These are phyloP conservation scores for Eremothecium sinecaudum DNA, from an alignment of 1,139 yeast genomes.

Conservation along the genomic window DNA sequence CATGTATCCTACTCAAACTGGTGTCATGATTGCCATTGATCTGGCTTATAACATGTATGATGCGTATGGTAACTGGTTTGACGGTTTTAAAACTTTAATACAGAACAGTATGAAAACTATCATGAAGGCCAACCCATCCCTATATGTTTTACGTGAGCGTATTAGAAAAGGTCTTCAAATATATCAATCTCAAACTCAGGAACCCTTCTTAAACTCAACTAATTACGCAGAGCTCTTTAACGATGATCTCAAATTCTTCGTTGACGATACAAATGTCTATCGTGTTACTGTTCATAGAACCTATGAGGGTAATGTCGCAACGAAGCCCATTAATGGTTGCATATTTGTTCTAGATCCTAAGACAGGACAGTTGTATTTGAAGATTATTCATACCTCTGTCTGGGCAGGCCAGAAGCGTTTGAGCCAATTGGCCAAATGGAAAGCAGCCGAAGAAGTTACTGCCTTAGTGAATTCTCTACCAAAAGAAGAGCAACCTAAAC, in stretches of 20 bases:
- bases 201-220: conserved; percentile 78
- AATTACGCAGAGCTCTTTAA: conserved; percentile 87
- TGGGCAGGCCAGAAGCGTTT: conserved; percentile 97
- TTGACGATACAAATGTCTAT: conserved; percentile 90
- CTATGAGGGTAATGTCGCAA: conserved; percentile 84
- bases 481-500: conserved; percentile 89
- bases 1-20: conserved; percentile 89
- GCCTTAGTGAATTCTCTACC: conserved; percentile 85
- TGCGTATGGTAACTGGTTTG: conserved; percentile 96
- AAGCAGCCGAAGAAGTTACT: conserved; percentile 95
- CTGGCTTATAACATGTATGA: conserved; percentile 93
- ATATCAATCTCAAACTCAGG: conserved; percentile 89
- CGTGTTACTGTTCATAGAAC: conserved; percentile 91
- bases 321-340: conserved; percentile 91
- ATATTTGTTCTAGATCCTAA: conserved; percentile 83
- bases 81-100: conserved; percentile 81
- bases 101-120: conserved; percentile 90
- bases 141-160: conserved; percentile 85
- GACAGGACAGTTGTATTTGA: conserved; percentile 75
- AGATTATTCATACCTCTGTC: conserved; percentile 85
- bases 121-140: conserved; percentile 91
- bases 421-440: conserved; percentile 94
- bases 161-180: conserved; percentile 88
- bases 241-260: conserved; percentile 69
- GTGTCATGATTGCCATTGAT: conserved; percentile 83